A percentile compares a stretch with the other conserved stretches of the same genome.
These are phyloP conservation scores for Ascochyta rabiei DNA, from an alignment of 2,329 filamentous ascomycete genomes.

Conservation along the genomic window DNA sequence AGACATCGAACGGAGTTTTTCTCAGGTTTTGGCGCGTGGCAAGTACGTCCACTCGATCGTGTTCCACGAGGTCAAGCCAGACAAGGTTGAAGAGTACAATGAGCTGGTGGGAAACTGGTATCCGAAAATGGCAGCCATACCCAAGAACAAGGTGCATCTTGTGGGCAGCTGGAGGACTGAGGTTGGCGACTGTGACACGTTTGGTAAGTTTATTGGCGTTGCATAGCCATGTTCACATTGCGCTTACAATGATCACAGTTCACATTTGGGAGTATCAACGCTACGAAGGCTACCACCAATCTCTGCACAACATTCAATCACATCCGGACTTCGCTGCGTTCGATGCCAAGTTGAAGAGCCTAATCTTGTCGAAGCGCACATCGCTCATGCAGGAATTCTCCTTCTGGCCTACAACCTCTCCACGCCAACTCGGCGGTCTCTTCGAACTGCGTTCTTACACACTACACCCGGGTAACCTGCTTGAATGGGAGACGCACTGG, in stretches of 20 bases:
- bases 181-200: slow-evolving; percentile 95
- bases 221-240: neutral
- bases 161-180: slow-evolving; percentile 99
- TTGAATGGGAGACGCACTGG: slow-evolving; percentile 99
- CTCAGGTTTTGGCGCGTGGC: slow-evolving; percentile 88
- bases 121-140: slow-evolving; percentile 80
- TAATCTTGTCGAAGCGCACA: slow-evolving; percentile 83
- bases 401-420: slow-evolving; percentile 96
- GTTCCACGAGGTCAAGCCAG: slow-evolving; percentile 92
- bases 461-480: slow-evolving; percentile 89
- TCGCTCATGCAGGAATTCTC: slow-evolving; percentile 99
- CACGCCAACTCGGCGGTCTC: slow-evolving; percentile 85
- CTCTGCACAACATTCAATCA: slow-evolving; percentile 79
- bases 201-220: slow-evolving; percentile 65
- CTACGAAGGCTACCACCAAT: slow-evolving; percentile 94
- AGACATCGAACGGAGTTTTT: slow-evolving; percentile 95
- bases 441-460: slow-evolving; percentile 98
- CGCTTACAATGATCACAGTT: slow-evolving; percentile 61
- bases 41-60: slow-evolving; percentile 99
- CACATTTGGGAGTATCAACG: slow-evolving; percentile 99
- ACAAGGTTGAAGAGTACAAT: slow-evolving; percentile 94
- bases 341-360: slow-evolving; percentile 79
- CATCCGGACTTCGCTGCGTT: slow-evolving; percentile 86
- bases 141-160: slow-evolving; percentile 92
- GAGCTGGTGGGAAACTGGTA: slow-evolving; percentile 91